Evolutionary conservation across 2,329 filamentous ascomycete species (phyloP), one percentile per base, ranked within the genome.

Genomic region (Rhytidhysteron rufulum): DNA sequence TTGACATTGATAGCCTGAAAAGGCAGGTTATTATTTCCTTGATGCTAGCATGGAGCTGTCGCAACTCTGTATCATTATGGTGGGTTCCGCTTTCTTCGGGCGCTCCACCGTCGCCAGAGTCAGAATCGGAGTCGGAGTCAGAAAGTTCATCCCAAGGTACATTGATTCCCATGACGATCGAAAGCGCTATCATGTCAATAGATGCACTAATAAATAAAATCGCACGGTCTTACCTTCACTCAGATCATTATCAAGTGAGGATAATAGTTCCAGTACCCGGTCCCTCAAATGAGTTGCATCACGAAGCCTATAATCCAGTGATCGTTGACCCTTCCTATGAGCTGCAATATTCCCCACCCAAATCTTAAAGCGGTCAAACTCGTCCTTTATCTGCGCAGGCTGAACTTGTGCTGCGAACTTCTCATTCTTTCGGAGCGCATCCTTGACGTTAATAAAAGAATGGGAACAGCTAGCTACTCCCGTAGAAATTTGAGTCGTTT

Each of bases 321-420:
- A 65, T 20, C 55, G 42, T 31, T 48, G 43, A 7, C 62, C 60
- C 41, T 41, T 50, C 9, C 51, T 47, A 40, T 66, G 60, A 15
- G 62, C 62, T 7, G 60, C 58, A 24, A 60, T 53, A 40, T 65
- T 65, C 7, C 58, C 56, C 11, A 54, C 53, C 62, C 62, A 66
- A 1, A 63, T 40, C 20, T 55, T 56, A 41, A 63, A 60, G 13
- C 58, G 50, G 5, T 55, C 58, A 8, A 56, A 45, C 30, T 57
- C 55, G 34, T 63, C 55, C 16, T 49, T 30, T 17, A 53, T 37
- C 15, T 25, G 21, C 8, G 43, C 34, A 25, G 42, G 16, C 7
- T 35, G 32, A 2, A 55, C 34, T 25, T 55, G 45, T 10, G 20
- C 20, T 8, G 45, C 36, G 35, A 44, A 54, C 16, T 21, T 41